Conservation (phyloP, 352 stramenopile genomes). For the Phytophthora lateralis region DNA sequence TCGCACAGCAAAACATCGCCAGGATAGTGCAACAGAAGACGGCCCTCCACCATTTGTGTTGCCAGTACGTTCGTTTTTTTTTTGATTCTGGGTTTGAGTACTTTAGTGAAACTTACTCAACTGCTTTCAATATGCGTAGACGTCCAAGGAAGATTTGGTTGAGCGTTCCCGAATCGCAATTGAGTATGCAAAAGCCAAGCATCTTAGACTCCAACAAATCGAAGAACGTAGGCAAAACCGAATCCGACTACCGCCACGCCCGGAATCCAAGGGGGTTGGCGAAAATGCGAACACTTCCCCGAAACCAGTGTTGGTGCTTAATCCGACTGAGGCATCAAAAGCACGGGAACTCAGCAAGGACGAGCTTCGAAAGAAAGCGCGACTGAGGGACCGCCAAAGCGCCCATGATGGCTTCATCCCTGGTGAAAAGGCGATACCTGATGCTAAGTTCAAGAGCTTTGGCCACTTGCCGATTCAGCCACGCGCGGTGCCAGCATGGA, state of each 20-base stretch:
- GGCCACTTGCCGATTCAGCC: constrained; percentile 71
- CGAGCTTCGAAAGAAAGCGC: constrained; percentile 46
- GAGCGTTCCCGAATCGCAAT: constrained; percentile 63
- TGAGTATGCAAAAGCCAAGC: constrained; percentile 59
- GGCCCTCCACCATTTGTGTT: constrained; percentile 21
- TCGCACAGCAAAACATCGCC: constrained; percentile 10
- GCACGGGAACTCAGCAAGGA: constrained; percentile 52
- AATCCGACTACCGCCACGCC: constrained; percentile 47
- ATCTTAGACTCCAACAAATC: constrained; percentile 47
- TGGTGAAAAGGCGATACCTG: constrained; percentile 44
- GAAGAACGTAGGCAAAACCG: constrained; percentile 45
- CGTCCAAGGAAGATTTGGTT: constrained; percentile 47
- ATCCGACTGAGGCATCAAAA: constrained; percentile 61
- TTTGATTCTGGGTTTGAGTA: neutral
- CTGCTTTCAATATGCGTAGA: constrained; percentile 25
- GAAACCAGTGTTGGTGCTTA: constrained; percentile 32
- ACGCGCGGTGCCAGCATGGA: constrained; percentile 60
- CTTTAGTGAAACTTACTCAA: constrained; percentile 2
- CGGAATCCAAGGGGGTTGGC: constrained; percentile 29
- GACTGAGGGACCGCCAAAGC: constrained; percentile 42
- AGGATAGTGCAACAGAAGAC: constrained; percentile 20
- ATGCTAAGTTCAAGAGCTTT: constrained; percentile 75
- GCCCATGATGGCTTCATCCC: constrained; percentile 67
- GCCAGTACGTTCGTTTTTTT: constrained; percentile 28
- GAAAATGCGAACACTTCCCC: constrained; percentile 4